Conservation (phyloP, 345 rosid genomes). For the Eucalyptus leucophloia region DNA sequence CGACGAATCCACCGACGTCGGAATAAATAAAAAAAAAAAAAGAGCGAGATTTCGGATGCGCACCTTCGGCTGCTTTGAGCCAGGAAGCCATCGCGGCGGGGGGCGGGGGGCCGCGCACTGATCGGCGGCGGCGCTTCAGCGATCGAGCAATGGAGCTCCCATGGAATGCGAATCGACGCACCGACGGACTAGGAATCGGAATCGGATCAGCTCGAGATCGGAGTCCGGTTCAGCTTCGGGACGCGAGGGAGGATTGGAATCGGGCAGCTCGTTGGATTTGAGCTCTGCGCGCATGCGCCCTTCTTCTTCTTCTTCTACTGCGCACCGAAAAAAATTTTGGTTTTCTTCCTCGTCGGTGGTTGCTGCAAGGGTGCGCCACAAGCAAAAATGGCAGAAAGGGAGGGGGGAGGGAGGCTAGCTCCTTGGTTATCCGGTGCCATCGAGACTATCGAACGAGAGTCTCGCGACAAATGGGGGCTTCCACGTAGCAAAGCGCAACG, state of each 20-base stretch:
- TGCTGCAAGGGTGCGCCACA: not conserved
- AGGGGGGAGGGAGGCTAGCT: not conserved
- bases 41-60: not conserved
- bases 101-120: not conserved
- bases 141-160: conserved; percentile 18
- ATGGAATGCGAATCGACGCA: conserved; percentile 11
- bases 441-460: not conserved
- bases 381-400: not conserved
- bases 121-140: conserved; percentile 6
- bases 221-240: not conserved
- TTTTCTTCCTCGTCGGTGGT: not conserved
- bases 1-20: not conserved
- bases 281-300: not conserved
- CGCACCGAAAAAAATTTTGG: not conserved
- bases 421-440: not conserved
- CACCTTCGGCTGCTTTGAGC: conserved; percentile 99
- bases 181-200: not conserved
- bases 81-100: conserved; percentile 67
- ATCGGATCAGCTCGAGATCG: not conserved
- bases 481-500: not conserved
- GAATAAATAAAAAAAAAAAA: not conserved
- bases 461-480: rapidly evolving
- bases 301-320: not conserved
- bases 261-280: not conserved
- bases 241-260: not conserved